Evolutionary conservation across 371 early-diverging fungal genomes (phyloP).

Genomic region (Lichtheimia hyalospora): DNA sequence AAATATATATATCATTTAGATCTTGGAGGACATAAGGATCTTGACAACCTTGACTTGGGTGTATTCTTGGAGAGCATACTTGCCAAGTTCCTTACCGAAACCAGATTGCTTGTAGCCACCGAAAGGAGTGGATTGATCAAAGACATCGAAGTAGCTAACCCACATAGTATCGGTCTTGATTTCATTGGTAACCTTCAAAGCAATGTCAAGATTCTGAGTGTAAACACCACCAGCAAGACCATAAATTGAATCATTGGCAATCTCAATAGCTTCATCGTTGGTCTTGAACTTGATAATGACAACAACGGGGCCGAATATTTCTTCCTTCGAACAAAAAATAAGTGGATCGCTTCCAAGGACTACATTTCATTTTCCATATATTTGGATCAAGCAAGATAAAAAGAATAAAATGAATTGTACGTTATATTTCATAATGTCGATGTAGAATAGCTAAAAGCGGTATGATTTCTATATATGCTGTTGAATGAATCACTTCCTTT

Average conservation of each 20-base stretch:
- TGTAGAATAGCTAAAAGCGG: too few relatives aligned
- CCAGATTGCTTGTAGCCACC: conserved; percentile 91
- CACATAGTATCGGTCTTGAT: conserved; percentile 83
- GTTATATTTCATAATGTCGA: too few relatives aligned
- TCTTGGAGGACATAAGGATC: conserved; percentile 16
- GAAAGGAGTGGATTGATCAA: conserved; percentile 69
- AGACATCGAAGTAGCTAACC: conserved; percentile 53
- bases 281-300: conserved; percentile 73
- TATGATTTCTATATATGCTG: too few relatives aligned
- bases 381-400: too few relatives aligned
- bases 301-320: conserved; percentile 88
- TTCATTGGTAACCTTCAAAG: conserved; percentile 60
- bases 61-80: conserved; percentile 71
- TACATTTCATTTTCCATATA: too few relatives aligned
- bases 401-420: too few relatives aligned
- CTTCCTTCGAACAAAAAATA: too few relatives aligned
- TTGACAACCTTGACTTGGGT: conserved; percentile 68
- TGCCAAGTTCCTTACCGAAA: conserved; percentile 76
- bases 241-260: conserved; percentile 77
- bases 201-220: conserved; percentile 65
- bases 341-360: too few relatives aligned
- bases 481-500: too few relatives aligned
- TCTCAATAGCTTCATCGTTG: conserved; percentile 74
- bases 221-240: too few relatives aligned
- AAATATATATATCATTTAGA: not conserved